phyloP scores from a whole-genome alignment of 2,329 filamentous ascomycete species.

The Colletotrichum ledebouriae region DNA sequence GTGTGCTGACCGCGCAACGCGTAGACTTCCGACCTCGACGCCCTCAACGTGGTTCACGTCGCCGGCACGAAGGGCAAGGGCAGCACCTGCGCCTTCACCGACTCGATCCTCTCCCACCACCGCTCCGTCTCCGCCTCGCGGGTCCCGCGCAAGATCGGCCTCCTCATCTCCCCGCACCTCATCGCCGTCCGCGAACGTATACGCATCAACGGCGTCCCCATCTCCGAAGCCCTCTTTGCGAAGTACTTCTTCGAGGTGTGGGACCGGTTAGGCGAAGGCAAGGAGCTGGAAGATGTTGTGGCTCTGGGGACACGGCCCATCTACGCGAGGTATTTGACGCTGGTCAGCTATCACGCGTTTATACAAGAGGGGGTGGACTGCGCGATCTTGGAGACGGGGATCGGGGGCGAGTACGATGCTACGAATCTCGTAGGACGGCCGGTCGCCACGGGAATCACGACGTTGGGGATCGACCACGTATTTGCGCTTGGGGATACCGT shows the following conservation, averaged over 20 bases:
- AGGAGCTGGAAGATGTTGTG: slow-evolving; percentile 56
- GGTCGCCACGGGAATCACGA: slow-evolving; percentile 78
- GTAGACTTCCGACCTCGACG: slow-evolving; percentile 53
- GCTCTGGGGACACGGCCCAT: slow-evolving; percentile 80
- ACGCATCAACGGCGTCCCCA: slow-evolving; percentile 79
- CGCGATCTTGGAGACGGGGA: slow-evolving; percentile 92
- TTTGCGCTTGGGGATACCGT: slow-evolving; percentile 84
- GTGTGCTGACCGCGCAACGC: not conserved
- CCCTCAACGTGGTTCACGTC: slow-evolving; percentile 77
- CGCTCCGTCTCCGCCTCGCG: slow-evolving; percentile 28
- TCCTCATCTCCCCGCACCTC: slow-evolving; percentile 89
- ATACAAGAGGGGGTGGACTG: slow-evolving; percentile 79
- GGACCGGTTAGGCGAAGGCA: slow-evolving; percentile 70
- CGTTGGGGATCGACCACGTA: slow-evolving; percentile 87
- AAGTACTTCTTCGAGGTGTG: slow-evolving; percentile 87
- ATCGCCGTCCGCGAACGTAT: slow-evolving; percentile 88
- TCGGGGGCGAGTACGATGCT: slow-evolving; percentile 92
- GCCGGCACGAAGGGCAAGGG: slow-evolving; percentile 97
- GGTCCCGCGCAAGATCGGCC: slow-evolving; percentile 67
- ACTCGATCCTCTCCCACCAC: slow-evolving; percentile 72
- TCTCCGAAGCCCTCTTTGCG: slow-evolving; percentile 78
- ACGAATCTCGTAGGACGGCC: slow-evolving; percentile 80
- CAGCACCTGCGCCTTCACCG: slow-evolving; percentile 86
- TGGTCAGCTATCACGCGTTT: slow-evolving; percentile 90
- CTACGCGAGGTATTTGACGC: slow-evolving; percentile 92